A percentile compares a stretch with the other conserved stretches of the same genome.
phyloP scores from a whole-genome alignment of 2,329 filamentous ascomycete genomes.

The Neophaeococcomyces mojaviensis region DNA sequence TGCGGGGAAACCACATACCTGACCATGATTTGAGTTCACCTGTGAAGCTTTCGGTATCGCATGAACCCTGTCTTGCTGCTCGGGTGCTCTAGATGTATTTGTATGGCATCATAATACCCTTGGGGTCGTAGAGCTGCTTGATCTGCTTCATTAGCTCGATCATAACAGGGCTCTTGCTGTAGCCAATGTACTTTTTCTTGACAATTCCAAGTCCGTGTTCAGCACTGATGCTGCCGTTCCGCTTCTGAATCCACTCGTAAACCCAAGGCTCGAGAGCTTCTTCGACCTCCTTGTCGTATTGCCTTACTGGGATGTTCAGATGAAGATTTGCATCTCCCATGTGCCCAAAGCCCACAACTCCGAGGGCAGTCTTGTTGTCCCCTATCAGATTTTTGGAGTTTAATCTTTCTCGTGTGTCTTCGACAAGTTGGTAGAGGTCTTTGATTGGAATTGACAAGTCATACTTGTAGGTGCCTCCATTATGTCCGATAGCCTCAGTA shows the following conservation, averaged over 20 bases:
- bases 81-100: conserved; percentile 62
- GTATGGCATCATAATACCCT: conserved; percentile 98
- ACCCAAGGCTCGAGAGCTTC: conserved; percentile 85
- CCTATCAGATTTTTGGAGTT: conserved; percentile 68
- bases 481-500: conserved; percentile 78
- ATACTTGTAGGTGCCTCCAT: conserved; percentile 96
- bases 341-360: conserved; percentile 93
- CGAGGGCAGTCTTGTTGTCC: conserved; percentile 70
- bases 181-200: conserved; percentile 92
- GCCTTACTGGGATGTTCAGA: conserved; percentile 75
- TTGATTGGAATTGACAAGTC: conserved; percentile 87
- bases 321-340: conserved; percentile 98
- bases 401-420: conserved; percentile 70
- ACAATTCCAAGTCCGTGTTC: conserved; percentile 91
- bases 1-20: background rate
- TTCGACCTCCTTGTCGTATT: conserved; percentile 83
- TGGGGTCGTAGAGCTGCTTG: conserved; percentile 90
- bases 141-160: conserved; percentile 89
- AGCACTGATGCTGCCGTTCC: conserved; percentile 88
- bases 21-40: background rate
- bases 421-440: conserved; percentile 82
- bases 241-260: conserved; percentile 89
- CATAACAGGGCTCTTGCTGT: conserved; percentile 83
- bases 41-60: background rate
- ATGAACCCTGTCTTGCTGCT: background rate